Evolutionary conservation across 805 yeast genomes (phyloP), one percentile per base, ranked within the genome.

Genomic region (Pichia gijzeniarum): DNA sequence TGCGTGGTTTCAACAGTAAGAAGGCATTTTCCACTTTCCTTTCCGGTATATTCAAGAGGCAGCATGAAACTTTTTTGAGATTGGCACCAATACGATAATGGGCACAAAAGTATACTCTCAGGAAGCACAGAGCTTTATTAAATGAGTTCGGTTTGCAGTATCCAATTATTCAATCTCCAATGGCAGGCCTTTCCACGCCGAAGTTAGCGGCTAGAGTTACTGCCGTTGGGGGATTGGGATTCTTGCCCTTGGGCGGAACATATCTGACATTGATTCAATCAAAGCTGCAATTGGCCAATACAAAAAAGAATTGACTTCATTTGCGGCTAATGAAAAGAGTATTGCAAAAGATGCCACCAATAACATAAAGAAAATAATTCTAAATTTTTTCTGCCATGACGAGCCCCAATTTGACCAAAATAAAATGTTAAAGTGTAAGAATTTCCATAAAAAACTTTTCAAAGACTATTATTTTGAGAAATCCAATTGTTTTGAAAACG

Each of bases 121-220:
- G 13, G 16, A 9, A 13, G 16, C 33, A 30, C 14, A 30, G 33
- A 30, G 33, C 16, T 37, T 37, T 22, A 19, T 21, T 9, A 21
- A 22, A 17, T n/a, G n/a, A n/a, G n/a, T 37, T 37, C 16, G 19
- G 20, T n/a, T 14, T 37, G 18, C 10, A 37, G 22, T 37, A 21
- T 16, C 40, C 40, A n/a, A 16, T 37, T 17, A 37, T 37, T 17
- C 40, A 37, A 16, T n/a, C 40, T 22, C 40, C 40, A 37, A 37
- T 37, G 40, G 40, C 40, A 13, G 40, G 40, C 20, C 7, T 37
- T 21, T 37, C 40, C 20, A 37, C 40, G 10, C 40, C 40, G 6
- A 25, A 21, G 14, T 27, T 37, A 25, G 40, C 40, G 7, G 28
- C 40, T 16, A 25, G 18, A 13, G 40, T 37, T 14, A 37, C 40